Base-by-base conservation (phyloP, 2,329 filamentous ascomycete species). In the Davidsoniella eucalypti region DNA sequence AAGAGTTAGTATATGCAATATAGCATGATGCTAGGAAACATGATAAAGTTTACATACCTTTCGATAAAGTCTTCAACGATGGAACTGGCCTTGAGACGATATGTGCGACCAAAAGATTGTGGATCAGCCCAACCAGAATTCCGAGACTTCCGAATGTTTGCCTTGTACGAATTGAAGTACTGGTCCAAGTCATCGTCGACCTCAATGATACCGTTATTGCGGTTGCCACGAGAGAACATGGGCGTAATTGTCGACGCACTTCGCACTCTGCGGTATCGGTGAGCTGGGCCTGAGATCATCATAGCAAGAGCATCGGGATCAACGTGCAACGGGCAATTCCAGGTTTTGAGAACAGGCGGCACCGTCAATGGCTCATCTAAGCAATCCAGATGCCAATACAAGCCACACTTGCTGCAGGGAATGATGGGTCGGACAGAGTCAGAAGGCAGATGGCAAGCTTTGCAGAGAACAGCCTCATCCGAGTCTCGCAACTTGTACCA, bases 361-460 rank as follows among this genome's bases (percentile, higher is more conserved):
- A 84, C 78, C 33, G 87, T 79, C 60, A 88, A 67, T 33, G 90
- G 88, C 25, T 87, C 85, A 60, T 93, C 81, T 14, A 94, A 69
- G 65, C 92, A 98, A 64, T 96, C 90, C 47, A 94, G 70, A 67
- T 98, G 92, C 84, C 88, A 98, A 60, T 81, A 75, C 33, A 86
- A 73, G 10, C 76, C 71, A 65, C 90, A 98, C 59, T 75, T 77
- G 63, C 87, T 87, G 68, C 90, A 98, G 43, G 83, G 79, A 57
- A 95, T 82, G 58, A 96, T 87, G 56, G 82, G 76, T 23, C 83
- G 78, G 57, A 73, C 73, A 55, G 68, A 64, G 17, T 75, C 68
- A 43, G 81, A 76, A 25, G 81, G 73, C 58, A 73, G 72, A 56
- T 83, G 75, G 66, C 90, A 96, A 42, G 69, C 68, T 60, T 82